These are phyloP conservation scores for Didymella segeticola DNA, from an alignment of 2,329 filamentous ascomycete species.

Conservation along the genomic window DNA sequence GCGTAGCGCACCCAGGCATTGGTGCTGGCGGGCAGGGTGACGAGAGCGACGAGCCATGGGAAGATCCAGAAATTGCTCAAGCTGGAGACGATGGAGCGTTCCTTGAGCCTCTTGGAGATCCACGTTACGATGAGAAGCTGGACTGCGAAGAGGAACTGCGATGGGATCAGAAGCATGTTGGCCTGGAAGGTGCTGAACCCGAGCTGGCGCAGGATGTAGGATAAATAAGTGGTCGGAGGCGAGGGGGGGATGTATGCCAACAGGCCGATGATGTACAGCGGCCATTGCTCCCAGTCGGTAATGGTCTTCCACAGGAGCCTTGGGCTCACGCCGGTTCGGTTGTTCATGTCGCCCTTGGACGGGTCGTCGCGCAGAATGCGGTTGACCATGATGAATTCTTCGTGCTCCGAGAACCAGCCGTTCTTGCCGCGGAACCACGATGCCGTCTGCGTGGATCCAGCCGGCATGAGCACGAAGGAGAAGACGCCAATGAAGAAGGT, in stretches of 20 bases:
- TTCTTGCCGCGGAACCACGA: conserved; percentile 63
- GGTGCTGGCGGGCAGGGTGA: conserved; percentile 53
- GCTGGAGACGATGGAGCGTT: conserved; percentile 56
- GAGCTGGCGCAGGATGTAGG: conserved; percentile 63
- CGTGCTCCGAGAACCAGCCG: conserved; percentile 68
- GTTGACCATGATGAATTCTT: conserved; percentile 68
- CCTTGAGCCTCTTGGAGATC: conserved; percentile 56
- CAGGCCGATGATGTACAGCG: conserved; percentile 47
- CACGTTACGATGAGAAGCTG: conserved; percentile 55
- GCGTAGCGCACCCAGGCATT: conserved; percentile 61
- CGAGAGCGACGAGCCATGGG: conserved; percentile 63
- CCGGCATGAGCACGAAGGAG: conserved; percentile 63
- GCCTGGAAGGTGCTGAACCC: conserved; percentile 69
- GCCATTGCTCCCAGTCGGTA: conserved; percentile 43
- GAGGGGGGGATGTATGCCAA: conserved; percentile 51
- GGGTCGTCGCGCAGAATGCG: conserved; percentile 65
- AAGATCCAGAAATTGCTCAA: conserved; percentile 65
- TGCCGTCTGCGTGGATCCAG: conserved; percentile 56
- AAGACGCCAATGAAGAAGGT: conserved; percentile 61
- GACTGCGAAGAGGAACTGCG: conserved; percentile 46
- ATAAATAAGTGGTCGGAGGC: conserved; percentile 51
- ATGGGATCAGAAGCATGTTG: conserved; percentile 68
- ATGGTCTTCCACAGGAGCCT: conserved; percentile 31
- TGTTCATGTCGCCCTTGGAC: conserved; percentile 62
- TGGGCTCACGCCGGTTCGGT: conserved; percentile 35